Percentiles rank a stretch among this genome's conserved stretches.
Evolutionary conservation across 2,329 filamentous ascomycete species (phyloP).

Genomic region (Fonsecaea pedrosoi): DNA sequence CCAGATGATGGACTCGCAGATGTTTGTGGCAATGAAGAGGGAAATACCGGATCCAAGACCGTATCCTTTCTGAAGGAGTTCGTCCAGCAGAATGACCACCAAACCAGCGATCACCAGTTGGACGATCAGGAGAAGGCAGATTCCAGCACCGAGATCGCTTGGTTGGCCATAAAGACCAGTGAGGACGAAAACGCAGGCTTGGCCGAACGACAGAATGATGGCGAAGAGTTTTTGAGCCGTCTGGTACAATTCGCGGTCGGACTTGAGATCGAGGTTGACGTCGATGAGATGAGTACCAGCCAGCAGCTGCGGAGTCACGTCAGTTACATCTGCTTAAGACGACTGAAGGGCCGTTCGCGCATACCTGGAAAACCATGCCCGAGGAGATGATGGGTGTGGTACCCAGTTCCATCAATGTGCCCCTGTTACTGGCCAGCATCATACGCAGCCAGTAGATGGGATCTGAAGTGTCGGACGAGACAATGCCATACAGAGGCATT

Average conservation of each 20-base stretch:
- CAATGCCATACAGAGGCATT: conserved; percentile 99
- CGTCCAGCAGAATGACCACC: conserved; percentile 98
- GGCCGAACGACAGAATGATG: conserved; percentile 96
- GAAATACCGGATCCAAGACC: conserved; percentile 98
- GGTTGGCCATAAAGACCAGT: conserved; percentile 97
- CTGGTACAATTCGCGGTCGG: conserved; percentile 99
- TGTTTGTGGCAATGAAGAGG: conserved; percentile 99
- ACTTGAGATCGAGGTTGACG: conserved; percentile 99
- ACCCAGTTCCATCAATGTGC: conserved; percentile 94
- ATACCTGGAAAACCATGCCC: conserved; percentile 96
- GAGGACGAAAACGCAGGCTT: conserved; percentile 97
- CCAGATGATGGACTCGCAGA: conserved; percentile 99
- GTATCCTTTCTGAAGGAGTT: conserved; percentile 99
- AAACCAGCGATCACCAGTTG: conserved; percentile 97
- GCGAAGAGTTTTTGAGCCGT: conserved; percentile 99
- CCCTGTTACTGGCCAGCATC: conserved; percentile 99
- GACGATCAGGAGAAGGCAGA: conserved; percentile 97
- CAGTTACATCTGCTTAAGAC: background rate
- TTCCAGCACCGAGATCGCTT: conserved; percentile 93
- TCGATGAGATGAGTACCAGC: conserved; percentile 99
- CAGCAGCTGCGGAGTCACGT: conserved; percentile 67
- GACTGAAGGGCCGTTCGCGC: conserved; percentile 24
- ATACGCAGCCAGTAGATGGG: conserved; percentile 99
- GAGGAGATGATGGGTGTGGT: conserved; percentile 99
- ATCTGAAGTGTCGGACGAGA: conserved; percentile 97